Evolutionary conservation across 306 rosid species (phyloP).

Genomic region (Sophora flavescens): DNA sequence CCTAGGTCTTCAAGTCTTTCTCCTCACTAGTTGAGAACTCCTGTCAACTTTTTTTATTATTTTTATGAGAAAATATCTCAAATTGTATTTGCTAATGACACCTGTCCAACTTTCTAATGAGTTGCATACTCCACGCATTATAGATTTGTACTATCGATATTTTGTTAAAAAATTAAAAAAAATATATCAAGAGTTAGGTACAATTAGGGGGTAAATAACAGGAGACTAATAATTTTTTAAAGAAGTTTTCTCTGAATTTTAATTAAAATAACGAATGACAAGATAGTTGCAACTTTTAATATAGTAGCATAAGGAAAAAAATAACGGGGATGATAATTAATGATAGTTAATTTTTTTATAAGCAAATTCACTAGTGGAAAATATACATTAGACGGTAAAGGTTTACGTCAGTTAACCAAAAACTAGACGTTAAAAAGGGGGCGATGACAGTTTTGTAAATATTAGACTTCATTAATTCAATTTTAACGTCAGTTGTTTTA

Average conservation of each 20-base stretch:
- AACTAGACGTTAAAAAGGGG: too few species aligned
- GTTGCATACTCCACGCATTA: slow-evolving; percentile 8
- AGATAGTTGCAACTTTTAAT: neutral
- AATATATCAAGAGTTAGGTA: neutral
- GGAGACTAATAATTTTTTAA: neutral
- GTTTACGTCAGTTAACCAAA: too few species aligned
- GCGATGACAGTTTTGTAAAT: too few species aligned
- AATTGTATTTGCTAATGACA: slow-evolving; percentile 10
- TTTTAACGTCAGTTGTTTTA: too few species aligned
- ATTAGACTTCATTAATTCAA: too few species aligned
- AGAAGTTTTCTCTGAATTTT: neutral
- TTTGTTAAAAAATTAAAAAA: neutral
- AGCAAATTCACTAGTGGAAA: too few species aligned
- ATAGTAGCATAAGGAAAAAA: too few species aligned
- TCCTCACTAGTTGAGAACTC: neutral
- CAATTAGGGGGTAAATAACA: neutral
- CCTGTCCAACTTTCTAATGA: neutral
- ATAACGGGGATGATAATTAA: too few species aligned
- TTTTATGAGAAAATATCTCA: slow-evolving; percentile 33
- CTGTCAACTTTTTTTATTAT: neutral
- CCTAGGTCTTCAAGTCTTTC: neutral
- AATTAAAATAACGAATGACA: neutral
- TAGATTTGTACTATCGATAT: neutral
- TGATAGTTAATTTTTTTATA: too few species aligned
- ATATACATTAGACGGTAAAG: too few species aligned